Percentiles rank a stretch among this genome's conserved stretches.
These are phyloP conservation scores for Orobanche coerulescens DNA, from an alignment of 257 asterid species.

Conservation along the genomic window DNA sequence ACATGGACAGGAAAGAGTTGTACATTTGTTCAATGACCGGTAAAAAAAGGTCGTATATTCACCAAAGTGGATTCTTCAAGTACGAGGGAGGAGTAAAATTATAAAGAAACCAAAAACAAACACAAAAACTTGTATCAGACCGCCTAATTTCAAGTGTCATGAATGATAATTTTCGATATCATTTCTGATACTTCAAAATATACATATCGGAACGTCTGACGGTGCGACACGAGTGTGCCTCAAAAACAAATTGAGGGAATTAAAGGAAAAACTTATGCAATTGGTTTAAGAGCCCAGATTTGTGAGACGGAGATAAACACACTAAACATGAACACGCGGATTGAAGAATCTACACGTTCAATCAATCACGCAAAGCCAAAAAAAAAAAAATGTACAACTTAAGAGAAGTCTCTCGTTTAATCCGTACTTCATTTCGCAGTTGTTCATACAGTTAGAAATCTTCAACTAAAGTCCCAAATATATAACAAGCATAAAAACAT, in stretches of 20 bases:
- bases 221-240: too few relatives aligned
- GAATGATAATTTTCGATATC: too few relatives aligned
- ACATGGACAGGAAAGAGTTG: too few relatives aligned
- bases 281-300: neutral
- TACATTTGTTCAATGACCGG: too few relatives aligned
- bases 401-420: conserved; percentile 3
- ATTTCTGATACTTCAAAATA: too few relatives aligned
- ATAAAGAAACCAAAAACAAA: neutral
- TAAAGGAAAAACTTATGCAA: neutral
- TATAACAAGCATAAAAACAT: neutral
- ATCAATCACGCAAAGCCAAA: conserved; percentile 13
- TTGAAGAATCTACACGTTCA: conserved; percentile 1
- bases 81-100: too few relatives aligned
- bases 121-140: neutral
- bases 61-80: too few relatives aligned
- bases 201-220: too few relatives aligned
- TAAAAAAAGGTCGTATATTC: too few relatives aligned
- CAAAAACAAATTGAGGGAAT: neutral
- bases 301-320: neutral
- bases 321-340: neutral
- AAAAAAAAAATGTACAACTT: neutral
- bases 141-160: too few relatives aligned
- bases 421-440: neutral
- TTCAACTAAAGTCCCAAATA: conserved; percentile 4
- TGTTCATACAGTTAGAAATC: neutral